These are phyloP conservation scores for Rhododendron kiyosumense DNA, from an alignment of 148 eudicot genomes.

Conservation along the genomic window DNA sequence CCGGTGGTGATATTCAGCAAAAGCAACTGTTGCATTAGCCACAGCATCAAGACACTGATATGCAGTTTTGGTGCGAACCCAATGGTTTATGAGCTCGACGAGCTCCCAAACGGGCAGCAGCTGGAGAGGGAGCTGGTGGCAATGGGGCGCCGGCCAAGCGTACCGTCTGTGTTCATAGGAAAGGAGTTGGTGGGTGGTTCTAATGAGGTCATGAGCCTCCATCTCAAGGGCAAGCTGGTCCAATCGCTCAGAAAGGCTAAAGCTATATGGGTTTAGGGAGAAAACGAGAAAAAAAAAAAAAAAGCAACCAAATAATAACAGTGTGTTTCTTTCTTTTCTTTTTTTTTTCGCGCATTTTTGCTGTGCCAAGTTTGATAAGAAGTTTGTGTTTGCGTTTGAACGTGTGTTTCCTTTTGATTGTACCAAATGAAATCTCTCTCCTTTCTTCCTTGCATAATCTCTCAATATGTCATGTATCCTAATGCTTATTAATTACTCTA, in stretches of 20 bases:
- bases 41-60: conserved; percentile 55
- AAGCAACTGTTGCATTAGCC: conserved; percentile 62
- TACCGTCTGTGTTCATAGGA: conserved; percentile 72
- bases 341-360: too few species aligned
- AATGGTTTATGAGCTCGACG: conserved; percentile 58
- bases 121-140: conserved; percentile 45
- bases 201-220: conserved; percentile 70
- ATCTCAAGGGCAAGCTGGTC: conserved; percentile 57
- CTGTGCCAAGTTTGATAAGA: not conserved
- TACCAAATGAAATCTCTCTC: not conserved
- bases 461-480: not conserved
- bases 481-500: not conserved
- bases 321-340: too few species aligned
- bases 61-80: conserved; percentile 65
- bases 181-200: conserved; percentile 63
- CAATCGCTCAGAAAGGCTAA: conserved; percentile 57
- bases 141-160: conserved; percentile 40
- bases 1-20: conserved; percentile 81
- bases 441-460: not conserved
- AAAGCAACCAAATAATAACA: not conserved
- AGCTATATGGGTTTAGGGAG: conserved; percentile 34
- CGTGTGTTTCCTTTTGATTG: not conserved
- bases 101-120: conserved; percentile 52
- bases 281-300: not conserved
- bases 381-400: not conserved